These are phyloP conservation scores for Scolecobasidium constrictum DNA, from an alignment of 2,329 filamentous ascomycete species.

Conservation along the genomic window DNA sequence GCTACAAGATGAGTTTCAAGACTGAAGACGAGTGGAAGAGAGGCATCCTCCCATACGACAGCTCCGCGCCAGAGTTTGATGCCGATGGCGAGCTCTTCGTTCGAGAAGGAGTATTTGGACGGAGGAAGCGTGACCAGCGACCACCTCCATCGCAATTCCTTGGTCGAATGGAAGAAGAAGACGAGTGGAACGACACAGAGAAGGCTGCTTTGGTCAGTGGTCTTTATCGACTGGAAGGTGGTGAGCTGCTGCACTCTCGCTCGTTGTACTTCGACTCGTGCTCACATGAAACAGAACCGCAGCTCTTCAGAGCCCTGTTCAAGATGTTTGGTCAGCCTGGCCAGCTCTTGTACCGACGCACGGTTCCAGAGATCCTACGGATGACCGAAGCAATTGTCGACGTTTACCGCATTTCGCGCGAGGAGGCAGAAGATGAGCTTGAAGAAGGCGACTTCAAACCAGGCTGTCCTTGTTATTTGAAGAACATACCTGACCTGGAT, in stretches of 20 bases:
- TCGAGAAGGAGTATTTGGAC: constrained; percentile 4
- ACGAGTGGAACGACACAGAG: constrained; percentile 3
- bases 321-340: constrained; percentile 1
- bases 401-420: no score
- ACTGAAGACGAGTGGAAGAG: background rate
- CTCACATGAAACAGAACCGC: background rate
- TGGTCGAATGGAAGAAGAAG: background rate
- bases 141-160: background rate
- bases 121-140: background rate
- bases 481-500: constrained; percentile 1
- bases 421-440: no score
- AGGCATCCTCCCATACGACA: background rate
- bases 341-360: background rate
- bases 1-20: background rate
- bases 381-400: background rate
- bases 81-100: constrained; percentile 7
- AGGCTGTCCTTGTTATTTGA: background rate
- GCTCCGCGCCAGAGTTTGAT: background rate
- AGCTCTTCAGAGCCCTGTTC: background rate
- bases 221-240: background rate
- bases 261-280: no score
- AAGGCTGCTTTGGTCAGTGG: background rate
- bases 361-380: constrained; percentile 1
- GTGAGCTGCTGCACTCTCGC: background rate
- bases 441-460: background rate